Base-by-base conservation (phyloP, 805 yeast species). In the Sugiyamaella valdiviana region DNA sequence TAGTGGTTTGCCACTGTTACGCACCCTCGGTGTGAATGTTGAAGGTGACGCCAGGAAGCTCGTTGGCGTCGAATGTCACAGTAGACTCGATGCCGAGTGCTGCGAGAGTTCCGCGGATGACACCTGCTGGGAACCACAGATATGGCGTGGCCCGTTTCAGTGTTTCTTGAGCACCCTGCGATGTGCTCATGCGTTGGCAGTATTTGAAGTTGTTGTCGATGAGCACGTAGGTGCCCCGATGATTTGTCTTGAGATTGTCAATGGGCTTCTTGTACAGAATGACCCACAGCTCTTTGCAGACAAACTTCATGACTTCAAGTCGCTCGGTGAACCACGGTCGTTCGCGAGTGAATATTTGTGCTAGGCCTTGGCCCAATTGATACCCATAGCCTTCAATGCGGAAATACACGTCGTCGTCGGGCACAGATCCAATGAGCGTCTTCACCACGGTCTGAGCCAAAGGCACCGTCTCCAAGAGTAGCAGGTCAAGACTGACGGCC, bases 211-310 rank as follows among this genome's bases (percentile, higher is more conserved):
- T 68, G 62, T 76, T 78, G 62, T 87, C 96, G 7, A 86, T 78
- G 39, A 87, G 71, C 21, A 88, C 91, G 64, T 80, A 86, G 0
- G 90, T 85, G 5, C 93, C 83, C 36, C 95, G 69, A 63, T 93
- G 97, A 62, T 93, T 93, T 1, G 99, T 93, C 52, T 95, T 77
- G 50, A 93, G 72, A 57, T 88, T 89, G 63, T 90, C 97, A 72
- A 93, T 86, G 63, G 85, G 96, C 65, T 89, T 91, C 36, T 81
- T 79, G 66, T 79, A 88, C 23, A 91, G 62, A 46, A 76, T 68
- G 57, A 78, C 80, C 98, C 98, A 93, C 23, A 90, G 83, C 57
- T 90, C 97, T 41, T 95, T 76, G 63, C 98, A 90, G 4, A 93
- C 78, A 63, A 87, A 89, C 66, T 91, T 91, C 87, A 93, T 86